phyloP scores from a whole-genome alignment of 495 filamentous ascomycete genomes.

The Aspergillus haitiensis region DNA sequence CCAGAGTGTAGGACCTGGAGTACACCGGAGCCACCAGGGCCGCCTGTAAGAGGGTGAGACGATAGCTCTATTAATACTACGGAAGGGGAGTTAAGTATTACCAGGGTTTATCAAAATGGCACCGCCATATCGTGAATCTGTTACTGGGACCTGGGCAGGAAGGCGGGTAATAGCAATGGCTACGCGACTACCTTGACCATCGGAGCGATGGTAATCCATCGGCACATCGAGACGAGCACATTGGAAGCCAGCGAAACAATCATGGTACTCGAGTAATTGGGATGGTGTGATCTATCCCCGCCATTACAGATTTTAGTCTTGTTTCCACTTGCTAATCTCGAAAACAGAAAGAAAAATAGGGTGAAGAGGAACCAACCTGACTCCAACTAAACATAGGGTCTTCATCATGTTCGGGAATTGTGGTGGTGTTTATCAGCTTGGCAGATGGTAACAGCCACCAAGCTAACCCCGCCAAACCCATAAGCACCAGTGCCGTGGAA shows the following conservation, averaged over 20 bases:
- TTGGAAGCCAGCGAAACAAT: conserved; percentile 46
- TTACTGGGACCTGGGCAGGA: conserved; percentile 48
- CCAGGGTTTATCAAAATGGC: conserved; percentile 50
- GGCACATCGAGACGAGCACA: conserved; percentile 60
- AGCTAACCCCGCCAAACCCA: conserved; percentile 10
- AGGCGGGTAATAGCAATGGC: conserved; percentile 53
- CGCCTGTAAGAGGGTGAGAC: conserved; percentile 38
- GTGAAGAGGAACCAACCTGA: conserved; percentile 4
- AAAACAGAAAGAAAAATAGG: neutral
- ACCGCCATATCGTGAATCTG: conserved; percentile 48
- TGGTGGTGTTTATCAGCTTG: neutral
- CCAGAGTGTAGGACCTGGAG: conserved; percentile 38
- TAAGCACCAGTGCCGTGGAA: conserved; percentile 11
- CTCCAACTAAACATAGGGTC: conserved; percentile 31
- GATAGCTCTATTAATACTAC: conserved; percentile 14
- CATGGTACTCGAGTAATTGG: conserved; percentile 33
- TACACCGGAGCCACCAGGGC: conserved; percentile 53
- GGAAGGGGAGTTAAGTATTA: conserved; percentile 22
- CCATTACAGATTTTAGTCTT: neutral
- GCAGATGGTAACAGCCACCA: conserved; percentile 20
- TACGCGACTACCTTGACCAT: conserved; percentile 39
- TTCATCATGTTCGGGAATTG: neutral
- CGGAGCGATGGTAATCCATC: conserved; percentile 53
- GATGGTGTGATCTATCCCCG: conserved; percentile 31
- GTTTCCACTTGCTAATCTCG: neutral